Percentiles rank a stretch among this genome's conserved stretches.
phyloP scores from a whole-genome alignment of 2,329 filamentous ascomycete genomes.

The Penicillium nordicum region DNA sequence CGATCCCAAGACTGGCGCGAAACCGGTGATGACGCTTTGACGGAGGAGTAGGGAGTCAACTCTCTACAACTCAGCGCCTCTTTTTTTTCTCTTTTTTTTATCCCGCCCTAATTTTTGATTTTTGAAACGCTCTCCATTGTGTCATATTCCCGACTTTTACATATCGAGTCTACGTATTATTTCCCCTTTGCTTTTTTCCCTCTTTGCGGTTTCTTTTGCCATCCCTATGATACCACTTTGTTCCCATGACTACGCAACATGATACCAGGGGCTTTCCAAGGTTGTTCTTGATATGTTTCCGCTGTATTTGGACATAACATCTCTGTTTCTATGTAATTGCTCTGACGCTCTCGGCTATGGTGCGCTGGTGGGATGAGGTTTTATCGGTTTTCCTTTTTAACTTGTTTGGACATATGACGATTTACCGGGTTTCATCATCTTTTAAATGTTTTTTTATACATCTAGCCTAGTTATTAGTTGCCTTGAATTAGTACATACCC shows the following conservation, averaged over 20 bases:
- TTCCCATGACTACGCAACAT: constrained; percentile 36
- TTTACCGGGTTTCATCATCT: constrained; percentile 6
- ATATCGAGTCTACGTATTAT: background rate
- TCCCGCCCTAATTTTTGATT: background rate
- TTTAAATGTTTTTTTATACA: constrained; percentile 7
- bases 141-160: constrained; percentile 4
- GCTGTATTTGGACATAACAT: constrained; percentile 17
- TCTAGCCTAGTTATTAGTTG: background rate
- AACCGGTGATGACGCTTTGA: constrained; percentile 68
- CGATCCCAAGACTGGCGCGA: constrained; percentile 90
- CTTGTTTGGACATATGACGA: constrained; percentile 12
- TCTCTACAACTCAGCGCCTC: background rate
- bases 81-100: background rate
- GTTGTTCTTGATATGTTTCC: constrained; percentile 20
- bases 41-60: constrained; percentile 45
- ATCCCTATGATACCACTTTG: constrained; percentile 42
- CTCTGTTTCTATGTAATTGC: constrained; percentile 22
- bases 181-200: constrained; percentile 1
- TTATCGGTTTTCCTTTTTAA: background rate
- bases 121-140: background rate
- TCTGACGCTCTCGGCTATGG: constrained; percentile 17
- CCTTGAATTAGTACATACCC: background rate
- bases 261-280: constrained; percentile 29
- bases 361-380: constrained; percentile 10
- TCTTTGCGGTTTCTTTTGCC: constrained; percentile 10